Evolutionary conservation across 352 stramenopile species (phyloP).

Genomic region (Phytophthora colocasiae): DNA sequence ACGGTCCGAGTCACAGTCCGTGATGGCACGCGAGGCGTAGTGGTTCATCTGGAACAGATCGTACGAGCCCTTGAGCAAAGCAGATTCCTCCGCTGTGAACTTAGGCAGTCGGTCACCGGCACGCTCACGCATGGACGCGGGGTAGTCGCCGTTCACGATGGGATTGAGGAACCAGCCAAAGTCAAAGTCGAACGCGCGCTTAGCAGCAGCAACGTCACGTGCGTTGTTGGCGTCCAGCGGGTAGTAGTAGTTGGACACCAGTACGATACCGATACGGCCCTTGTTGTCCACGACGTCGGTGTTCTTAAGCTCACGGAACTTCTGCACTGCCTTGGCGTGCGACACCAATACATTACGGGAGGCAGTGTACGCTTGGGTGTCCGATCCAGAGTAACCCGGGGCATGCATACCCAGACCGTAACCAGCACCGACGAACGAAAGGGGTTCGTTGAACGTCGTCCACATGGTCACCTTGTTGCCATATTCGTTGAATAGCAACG

Average conservation of each 20-base stretch:
- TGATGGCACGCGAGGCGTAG: conserved; percentile 82
- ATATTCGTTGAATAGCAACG: conserved; percentile 90
- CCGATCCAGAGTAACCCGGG: conserved; percentile 47
- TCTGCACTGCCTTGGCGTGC: conserved; percentile 89
- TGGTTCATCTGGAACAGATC: conserved; percentile 97
- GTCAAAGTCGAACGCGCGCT: conserved; percentile 90
- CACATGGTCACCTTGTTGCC: conserved; percentile 92
- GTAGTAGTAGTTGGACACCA: conserved; percentile 85
- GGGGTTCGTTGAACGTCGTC: conserved; percentile 96
- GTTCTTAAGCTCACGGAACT: conserved; percentile 73
- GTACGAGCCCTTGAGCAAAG: conserved; percentile 79
- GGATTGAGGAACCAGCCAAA: conserved; percentile 94
- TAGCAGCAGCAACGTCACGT: conserved; percentile 64
- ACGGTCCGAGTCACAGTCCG: conserved; percentile 55
- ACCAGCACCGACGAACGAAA: conserved; percentile 85
- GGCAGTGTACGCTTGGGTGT: conserved; percentile 50
- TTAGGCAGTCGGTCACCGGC: conserved; percentile 81
- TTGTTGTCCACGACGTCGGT: conserved; percentile 38
- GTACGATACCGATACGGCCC: conserved; percentile 92
- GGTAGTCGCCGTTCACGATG: conserved; percentile 93
- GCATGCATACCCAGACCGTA: conserved; percentile 71
- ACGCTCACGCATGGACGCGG: conserved; percentile 86
- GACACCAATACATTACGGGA: conserved; percentile 93
- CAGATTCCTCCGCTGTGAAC: conserved; percentile 86
- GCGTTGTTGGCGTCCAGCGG: conserved; percentile 76